These are phyloP conservation scores for Schizophyllum amplum DNA, from an alignment of 1,284 basidiomycete species.

Conservation along the genomic window DNA sequence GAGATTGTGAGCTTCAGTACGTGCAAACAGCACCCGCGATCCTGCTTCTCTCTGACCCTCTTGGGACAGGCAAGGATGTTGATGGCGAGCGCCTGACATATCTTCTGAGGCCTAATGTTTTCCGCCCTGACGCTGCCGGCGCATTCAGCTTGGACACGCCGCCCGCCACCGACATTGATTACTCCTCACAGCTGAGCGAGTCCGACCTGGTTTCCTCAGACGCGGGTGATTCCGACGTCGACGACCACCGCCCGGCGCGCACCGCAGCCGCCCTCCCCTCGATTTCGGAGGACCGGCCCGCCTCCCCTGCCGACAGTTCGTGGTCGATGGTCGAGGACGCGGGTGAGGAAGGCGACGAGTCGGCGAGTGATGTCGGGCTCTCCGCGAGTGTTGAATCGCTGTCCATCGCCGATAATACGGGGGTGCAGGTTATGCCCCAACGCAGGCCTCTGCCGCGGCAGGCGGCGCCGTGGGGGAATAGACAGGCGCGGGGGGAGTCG, in stretches of 20 bases:
- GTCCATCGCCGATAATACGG: slow-evolving; percentile 11
- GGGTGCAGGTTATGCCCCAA: no score
- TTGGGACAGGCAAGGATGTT: slow-evolving; percentile 54
- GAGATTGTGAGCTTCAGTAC: slow-evolving; percentile 72
- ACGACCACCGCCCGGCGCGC: slow-evolving; percentile 20
- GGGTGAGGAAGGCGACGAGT: slow-evolving; percentile 27
- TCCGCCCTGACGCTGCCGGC: slow-evolving; percentile 44
- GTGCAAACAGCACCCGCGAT: slow-evolving; percentile 21
- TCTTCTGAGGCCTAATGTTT: slow-evolving; percentile 67
- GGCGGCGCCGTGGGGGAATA: slow-evolving; percentile 9
- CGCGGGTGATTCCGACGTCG: slow-evolving; percentile 22
- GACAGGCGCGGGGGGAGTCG: slow-evolving; percentile 27
- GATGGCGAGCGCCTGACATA: slow-evolving; percentile 60
- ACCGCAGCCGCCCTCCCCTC: slow-evolving; percentile 17
- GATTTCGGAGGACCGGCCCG: slow-evolving; percentile 25
- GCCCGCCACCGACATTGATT: slow-evolving; percentile 60
- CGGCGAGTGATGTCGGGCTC: slow-evolving; percentile 23
- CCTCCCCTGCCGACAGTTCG: slow-evolving; percentile 20
- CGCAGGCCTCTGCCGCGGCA: slow-evolving; percentile 9
- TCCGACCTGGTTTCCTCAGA: slow-evolving; percentile 37
- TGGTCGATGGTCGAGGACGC: slow-evolving; percentile 28
- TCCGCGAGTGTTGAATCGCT: slow-evolving; percentile 18
- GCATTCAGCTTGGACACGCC: slow-evolving; percentile 52
- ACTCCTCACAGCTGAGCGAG: slow-evolving; percentile 42
- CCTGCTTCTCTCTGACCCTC: slow-evolving; percentile 3